Evolutionary conservation across 2,329 filamentous ascomycete species (phyloP), one percentile per base, ranked within the genome.

Genomic region (Phaeosphaeria sp.): DNA sequence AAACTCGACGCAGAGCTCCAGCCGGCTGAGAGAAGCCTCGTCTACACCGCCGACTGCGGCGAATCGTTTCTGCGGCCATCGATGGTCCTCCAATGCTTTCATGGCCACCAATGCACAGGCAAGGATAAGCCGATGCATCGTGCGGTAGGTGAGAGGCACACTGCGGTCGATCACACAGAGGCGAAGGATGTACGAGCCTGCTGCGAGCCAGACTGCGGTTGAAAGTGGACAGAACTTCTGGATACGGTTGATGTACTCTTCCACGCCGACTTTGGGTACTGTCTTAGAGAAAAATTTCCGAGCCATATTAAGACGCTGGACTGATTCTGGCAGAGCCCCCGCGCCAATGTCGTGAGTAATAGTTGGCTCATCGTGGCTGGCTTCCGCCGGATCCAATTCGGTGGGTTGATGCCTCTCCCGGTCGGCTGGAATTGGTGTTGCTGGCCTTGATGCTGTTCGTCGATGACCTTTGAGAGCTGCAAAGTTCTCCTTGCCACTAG

Each of bases 161-260:
- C 90, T 86, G 64, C 87, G 87, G 73, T 96, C 77, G 51, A 83
- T 91, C 45, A 89, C 84, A 13, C 94, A 87, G 43, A 98, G 83
- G 22, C 90, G 88, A 73, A 94, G 89, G 64, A 97, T 94, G 79
- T 97, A 98, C 8, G 91, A 83, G 47, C 91, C 93, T 4, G 93
- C 90, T 1, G 94, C 92, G 24, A 99, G 87, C 78, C 97, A 97
- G 9, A 98, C 94, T 22, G 90, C 94, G 0, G 93, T 93, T 61
- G 91, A 96, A 86, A 97, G 93, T 3, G 95, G 93, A 72, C 94
- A 98, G 80, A 91, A 97, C 56, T 87, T 87, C 78, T 98, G 93
- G 57, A 98, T 86, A 17, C 94, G 91, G 69, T 89, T 83, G 22
- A 98, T 85, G 73, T 98, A 99, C 63, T 95, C 90, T 71, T 90